These are phyloP conservation scores for Eutrema japonicum DNA, from an alignment of 345 rosid species.

Conservation along the genomic window DNA sequence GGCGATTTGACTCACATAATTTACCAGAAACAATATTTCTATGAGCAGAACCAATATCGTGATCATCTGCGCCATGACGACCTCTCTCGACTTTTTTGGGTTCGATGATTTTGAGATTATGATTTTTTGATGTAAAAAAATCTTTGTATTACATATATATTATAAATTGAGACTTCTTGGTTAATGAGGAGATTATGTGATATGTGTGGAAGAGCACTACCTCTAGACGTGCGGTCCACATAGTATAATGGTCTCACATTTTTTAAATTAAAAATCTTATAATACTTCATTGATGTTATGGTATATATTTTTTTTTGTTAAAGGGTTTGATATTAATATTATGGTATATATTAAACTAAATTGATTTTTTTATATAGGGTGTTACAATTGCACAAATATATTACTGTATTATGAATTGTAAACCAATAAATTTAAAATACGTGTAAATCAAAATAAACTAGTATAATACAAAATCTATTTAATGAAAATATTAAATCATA, in stretches of 20 bases:
- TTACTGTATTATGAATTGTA: no score
- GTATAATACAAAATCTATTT: no score
- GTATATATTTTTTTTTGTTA: no score
- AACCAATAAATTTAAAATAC: no score
- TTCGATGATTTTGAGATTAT: constrained; percentile 22
- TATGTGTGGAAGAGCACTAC: constrained; percentile 44
- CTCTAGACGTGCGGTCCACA: constrained; percentile 43
- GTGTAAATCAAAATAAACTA: no score
- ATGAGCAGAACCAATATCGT: constrained; percentile 31
- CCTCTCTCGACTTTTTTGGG: not conserved
- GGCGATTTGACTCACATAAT: constrained; percentile 22
- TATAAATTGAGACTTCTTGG: not conserved
- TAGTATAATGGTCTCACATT: constrained; percentile 16
- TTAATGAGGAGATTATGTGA: constrained; percentile 4
- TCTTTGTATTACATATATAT: not conserved
- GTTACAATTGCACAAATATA: no score
- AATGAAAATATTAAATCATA: no score
- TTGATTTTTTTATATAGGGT: not conserved
- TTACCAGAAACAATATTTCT: constrained; percentile 33
- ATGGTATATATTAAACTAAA: not conserved
- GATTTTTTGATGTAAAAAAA: constrained; percentile 28
- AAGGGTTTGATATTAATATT: no score
- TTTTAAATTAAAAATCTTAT: not conserved
- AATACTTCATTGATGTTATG: no score
- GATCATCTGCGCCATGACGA: constrained; percentile 33